Conservation (phyloP, 345 rosid genomes). For the Tarenaya hassleriana region DNA sequence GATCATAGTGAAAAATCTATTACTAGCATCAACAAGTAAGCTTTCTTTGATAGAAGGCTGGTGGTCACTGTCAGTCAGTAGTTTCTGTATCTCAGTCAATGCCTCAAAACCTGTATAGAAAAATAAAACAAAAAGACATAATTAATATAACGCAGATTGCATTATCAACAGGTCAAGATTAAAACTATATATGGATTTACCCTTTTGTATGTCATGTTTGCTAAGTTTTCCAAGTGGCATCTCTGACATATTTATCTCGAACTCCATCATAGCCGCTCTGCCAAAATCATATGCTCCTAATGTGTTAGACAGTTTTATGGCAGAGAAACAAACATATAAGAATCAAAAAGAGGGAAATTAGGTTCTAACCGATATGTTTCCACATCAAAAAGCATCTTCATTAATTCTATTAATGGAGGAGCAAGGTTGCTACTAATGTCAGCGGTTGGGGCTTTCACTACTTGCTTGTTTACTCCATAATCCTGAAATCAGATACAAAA, state of each 20-base stretch:
- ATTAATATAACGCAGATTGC: slow-evolving; percentile 12
- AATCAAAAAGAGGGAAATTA: slow-evolving; percentile 8
- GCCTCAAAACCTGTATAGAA: slow-evolving; percentile 77
- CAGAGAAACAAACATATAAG: neutral
- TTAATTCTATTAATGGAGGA: slow-evolving; percentile 58
- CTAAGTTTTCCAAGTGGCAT: slow-evolving; percentile 99
- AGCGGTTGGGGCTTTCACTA: slow-evolving; percentile 34
- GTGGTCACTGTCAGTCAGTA: slow-evolving; percentile 36
- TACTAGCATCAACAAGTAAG: slow-evolving; percentile 86
- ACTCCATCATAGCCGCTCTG: slow-evolving; percentile 99
- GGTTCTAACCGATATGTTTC: slow-evolving; percentile 70
- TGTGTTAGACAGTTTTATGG: slow-evolving; percentile 14
- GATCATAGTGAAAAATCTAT: slow-evolving; percentile 86
- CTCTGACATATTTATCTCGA: slow-evolving; percentile 92
- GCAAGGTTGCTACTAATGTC: slow-evolving; percentile 57
- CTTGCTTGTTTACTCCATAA: slow-evolving; percentile 75
- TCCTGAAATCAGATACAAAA: slow-evolving; percentile 44
- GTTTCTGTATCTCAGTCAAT: slow-evolving; percentile 77
- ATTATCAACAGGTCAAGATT: neutral
- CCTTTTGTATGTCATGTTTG: slow-evolving; percentile 78
- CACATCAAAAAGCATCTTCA: slow-evolving; percentile 89
- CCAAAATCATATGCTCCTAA: slow-evolving; percentile 22
- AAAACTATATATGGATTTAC: slow-evolving; percentile 31
- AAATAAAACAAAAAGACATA: neutral
- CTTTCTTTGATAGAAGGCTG: slow-evolving; percentile 62